These are phyloP conservation scores for Aureobasidium melanogenum DNA, from an alignment of 2,329 filamentous ascomycete genomes.

Conservation along the genomic window DNA sequence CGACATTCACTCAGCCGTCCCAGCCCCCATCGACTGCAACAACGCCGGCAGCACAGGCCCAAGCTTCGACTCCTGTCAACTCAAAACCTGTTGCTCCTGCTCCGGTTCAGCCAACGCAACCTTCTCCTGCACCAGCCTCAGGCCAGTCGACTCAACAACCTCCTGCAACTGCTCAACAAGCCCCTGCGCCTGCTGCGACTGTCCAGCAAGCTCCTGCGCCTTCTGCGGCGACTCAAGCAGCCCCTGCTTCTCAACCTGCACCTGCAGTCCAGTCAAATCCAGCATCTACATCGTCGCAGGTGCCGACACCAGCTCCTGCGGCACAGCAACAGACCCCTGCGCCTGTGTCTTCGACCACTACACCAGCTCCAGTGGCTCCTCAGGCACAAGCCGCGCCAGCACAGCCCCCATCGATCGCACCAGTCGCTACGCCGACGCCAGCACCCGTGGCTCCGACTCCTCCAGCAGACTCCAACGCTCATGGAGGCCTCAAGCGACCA, in stretches of 20 bases:
- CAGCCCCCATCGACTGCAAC: neutral
- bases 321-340: neutral
- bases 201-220: conserved; percentile 3
- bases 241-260: neutral
- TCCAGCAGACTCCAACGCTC: neutral
- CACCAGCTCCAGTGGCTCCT: neutral
- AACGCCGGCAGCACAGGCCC: neutral
- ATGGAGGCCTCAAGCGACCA: conserved; percentile 3
- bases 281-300: neutral
- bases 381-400: neutral
- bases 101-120: neutral
- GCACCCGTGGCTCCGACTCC: neutral
- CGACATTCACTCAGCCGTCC: conserved; percentile 2
- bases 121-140: neutral
- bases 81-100: neutral
- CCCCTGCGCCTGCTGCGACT: neutral
- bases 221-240: neutral
- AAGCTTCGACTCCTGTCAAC: neutral
- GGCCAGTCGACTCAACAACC: neutral
- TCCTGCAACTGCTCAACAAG: neutral
- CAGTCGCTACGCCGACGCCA: neutral
- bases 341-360: neutral
- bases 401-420: neutral
- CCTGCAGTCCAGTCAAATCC: neutral
- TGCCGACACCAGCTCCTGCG: neutral